A percentile compares a stretch with the other conserved stretches of the same genome.
Evolutionary conservation across 768 basidiomycete species (phyloP).

Genomic region (Mrakia gelida): DNA sequence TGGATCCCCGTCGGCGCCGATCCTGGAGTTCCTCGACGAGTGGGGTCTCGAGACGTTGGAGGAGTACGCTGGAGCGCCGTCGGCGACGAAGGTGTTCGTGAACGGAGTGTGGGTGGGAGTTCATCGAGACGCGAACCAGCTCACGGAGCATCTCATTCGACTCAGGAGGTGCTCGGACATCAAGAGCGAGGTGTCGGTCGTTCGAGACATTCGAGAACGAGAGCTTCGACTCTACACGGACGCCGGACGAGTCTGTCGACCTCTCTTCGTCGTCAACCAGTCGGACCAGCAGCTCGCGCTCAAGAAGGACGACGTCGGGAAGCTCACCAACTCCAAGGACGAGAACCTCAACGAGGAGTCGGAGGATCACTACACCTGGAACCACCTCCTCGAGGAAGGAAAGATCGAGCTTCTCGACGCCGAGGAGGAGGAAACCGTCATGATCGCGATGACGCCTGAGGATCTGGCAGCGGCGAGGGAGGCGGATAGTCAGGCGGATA

Average conservation of each 20-base stretch:
- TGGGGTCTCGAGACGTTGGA: slow-evolving; percentile 95
- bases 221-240: slow-evolving; percentile 94
- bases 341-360: slow-evolving; percentile 49
- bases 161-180: slow-evolving; percentile 91
- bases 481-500: slow-evolving; percentile 43
- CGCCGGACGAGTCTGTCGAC: slow-evolving; percentile 92
- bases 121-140: slow-evolving; percentile 85
- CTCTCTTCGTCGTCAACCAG: slow-evolving; percentile 80
- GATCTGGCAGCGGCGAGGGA: slow-evolving; percentile 81
- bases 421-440: slow-evolving; percentile 98
- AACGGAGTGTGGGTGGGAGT: slow-evolving; percentile 99
- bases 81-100: slow-evolving; percentile 90
- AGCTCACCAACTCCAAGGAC: slow-evolving; percentile 54
- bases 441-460: slow-evolving; percentile 98
- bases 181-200: slow-evolving; percentile 91
- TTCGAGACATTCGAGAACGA: slow-evolving; percentile 92
- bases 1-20: slow-evolving; percentile 88
- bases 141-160: slow-evolving; percentile 89
- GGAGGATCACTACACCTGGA: slow-evolving; percentile 62
- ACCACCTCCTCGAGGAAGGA: slow-evolving; percentile 75
- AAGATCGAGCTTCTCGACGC: slow-evolving; percentile 93
- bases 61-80: slow-evolving; percentile 71
- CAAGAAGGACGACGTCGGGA: slow-evolving; percentile 76
- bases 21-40: slow-evolving; percentile 97
- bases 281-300: slow-evolving; percentile 80